Percentiles rank a stretch among this genome's conserved stretches.
Conservation (phyloP, 2,329 filamentous ascomycete genomes). For the Aphanocladium album region DNA sequence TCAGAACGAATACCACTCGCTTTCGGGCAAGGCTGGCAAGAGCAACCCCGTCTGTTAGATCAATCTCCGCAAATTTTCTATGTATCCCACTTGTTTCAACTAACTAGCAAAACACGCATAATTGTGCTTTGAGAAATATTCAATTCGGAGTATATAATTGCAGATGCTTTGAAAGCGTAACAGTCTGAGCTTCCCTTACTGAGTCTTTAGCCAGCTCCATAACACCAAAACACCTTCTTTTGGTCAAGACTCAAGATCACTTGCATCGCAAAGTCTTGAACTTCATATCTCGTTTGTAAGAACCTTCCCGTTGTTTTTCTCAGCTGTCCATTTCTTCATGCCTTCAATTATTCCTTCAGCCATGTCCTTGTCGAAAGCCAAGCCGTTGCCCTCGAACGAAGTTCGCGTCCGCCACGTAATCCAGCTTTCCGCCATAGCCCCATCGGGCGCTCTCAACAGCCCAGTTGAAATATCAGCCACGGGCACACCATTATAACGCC, state of each 20-base stretch:
- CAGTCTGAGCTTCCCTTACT: background rate
- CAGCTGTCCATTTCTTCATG: slow-evolving; percentile 31
- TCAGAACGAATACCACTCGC: slow-evolving; percentile 69
- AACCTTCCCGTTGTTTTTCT: slow-evolving; percentile 30
- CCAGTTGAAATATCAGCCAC: slow-evolving; percentile 40
- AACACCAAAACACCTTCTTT: background rate
- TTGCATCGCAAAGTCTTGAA: background rate
- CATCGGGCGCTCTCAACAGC: slow-evolving; percentile 40
- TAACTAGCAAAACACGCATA: too few relatives aligned
- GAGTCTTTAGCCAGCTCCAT: background rate
- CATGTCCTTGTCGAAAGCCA: slow-evolving; percentile 33
- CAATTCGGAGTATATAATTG: too few relatives aligned
- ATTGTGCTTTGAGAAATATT: too few relatives aligned
- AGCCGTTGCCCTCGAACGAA: slow-evolving; percentile 30
- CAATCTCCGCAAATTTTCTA: too few relatives aligned
- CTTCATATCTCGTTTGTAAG: slow-evolving; percentile 3
- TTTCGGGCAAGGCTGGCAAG: slow-evolving; percentile 88
- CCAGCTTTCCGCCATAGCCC: slow-evolving; percentile 40
- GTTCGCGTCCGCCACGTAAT: slow-evolving; percentile 39
- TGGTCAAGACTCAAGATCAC: too few relatives aligned
- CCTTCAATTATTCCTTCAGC: slow-evolving; percentile 31
- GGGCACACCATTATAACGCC: slow-evolving; percentile 25
- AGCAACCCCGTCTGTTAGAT: slow-evolving; percentile 76
- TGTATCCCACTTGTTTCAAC: too few relatives aligned
- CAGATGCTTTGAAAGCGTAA: too few relatives aligned